phyloP scores from a whole-genome alignment of 805 yeast species.

The Candida coleopterorum region DNA sequence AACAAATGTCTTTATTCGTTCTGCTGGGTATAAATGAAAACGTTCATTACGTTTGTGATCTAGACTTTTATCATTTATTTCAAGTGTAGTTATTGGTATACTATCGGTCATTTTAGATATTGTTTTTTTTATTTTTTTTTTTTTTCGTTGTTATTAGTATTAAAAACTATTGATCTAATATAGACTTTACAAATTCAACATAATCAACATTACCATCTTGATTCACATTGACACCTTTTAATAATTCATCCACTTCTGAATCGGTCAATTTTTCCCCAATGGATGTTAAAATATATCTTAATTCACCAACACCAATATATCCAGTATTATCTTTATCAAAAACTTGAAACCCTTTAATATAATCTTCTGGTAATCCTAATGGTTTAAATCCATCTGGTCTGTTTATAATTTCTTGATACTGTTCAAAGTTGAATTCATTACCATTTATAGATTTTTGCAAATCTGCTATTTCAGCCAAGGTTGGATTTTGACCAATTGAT shows the following conservation, averaged over 20 bases:
- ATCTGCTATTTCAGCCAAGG: conserved; percentile 74
- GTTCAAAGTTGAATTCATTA: conserved; percentile 63
- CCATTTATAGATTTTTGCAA: conserved; percentile 42
- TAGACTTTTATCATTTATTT: not conserved
- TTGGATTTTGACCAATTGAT: conserved; percentile 98
- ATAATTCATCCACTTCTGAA: conserved; percentile 89
- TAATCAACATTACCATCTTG: conserved; percentile 94
- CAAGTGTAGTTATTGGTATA: not conserved
- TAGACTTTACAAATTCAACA: conserved; percentile 89
- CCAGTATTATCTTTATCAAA: conserved; percentile 96
- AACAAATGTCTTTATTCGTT: conserved; percentile 41
- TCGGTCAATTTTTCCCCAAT: conserved; percentile 92
- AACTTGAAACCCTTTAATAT: conserved; percentile 89
- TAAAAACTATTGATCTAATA: conserved; percentile 72
- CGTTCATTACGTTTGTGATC: conserved; percentile 28
- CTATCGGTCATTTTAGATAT: not conserved
- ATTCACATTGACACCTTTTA: conserved; percentile 92
- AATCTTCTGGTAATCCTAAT: conserved; percentile 85
- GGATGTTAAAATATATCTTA: conserved; percentile 89
- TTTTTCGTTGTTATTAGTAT: too few relatives aligned
- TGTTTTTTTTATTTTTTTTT: not conserved
- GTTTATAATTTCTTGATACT: conserved; percentile 70
- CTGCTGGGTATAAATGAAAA: conserved; percentile 45
- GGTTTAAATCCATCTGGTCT: conserved; percentile 88
- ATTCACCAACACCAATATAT: conserved; percentile 93